These are phyloP conservation scores for Solanum hybrid DNA, from an alignment of 305 asterid genomes.

Conservation along the genomic window DNA sequence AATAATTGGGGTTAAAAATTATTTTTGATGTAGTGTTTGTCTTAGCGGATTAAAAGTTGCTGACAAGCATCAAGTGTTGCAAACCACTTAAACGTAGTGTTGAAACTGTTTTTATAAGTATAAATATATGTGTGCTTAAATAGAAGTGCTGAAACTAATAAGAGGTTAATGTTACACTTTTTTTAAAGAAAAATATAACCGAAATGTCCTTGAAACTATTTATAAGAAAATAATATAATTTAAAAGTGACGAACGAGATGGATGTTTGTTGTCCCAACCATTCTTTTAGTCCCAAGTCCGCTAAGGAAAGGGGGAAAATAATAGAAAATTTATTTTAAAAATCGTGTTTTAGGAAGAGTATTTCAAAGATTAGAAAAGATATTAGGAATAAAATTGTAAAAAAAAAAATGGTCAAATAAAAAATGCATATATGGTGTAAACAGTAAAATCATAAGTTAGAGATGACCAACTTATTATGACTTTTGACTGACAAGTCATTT, in stretches of 20 bases:
- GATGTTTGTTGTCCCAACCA: background rate
- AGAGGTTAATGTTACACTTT: background rate
- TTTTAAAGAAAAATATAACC: no score
- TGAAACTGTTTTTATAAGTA: background rate
- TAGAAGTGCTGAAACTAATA: background rate
- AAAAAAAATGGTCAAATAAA: no score
- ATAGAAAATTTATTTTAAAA: background rate
- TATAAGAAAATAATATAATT: no score
- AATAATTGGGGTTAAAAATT: no score
- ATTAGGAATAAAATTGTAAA: no score
- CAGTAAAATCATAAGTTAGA: no score
- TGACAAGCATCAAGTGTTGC: background rate
- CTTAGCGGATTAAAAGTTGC: background rate
- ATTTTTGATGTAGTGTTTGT: background rate
- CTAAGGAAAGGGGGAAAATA: background rate
- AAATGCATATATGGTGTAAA: no score
- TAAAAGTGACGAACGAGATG: background rate
- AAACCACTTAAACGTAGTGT: background rate
- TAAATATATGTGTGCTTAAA: background rate
- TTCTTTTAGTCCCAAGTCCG: fast-evolving
- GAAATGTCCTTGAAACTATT: background rate
- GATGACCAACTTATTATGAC: background rate
- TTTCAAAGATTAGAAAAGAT: no score
- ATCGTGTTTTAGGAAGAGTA: background rate
- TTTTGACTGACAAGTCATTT: background rate